Evolutionary conservation across 352 stramenopile genomes (phyloP).

Genomic region (Phytopythium kandeliae): DNA sequence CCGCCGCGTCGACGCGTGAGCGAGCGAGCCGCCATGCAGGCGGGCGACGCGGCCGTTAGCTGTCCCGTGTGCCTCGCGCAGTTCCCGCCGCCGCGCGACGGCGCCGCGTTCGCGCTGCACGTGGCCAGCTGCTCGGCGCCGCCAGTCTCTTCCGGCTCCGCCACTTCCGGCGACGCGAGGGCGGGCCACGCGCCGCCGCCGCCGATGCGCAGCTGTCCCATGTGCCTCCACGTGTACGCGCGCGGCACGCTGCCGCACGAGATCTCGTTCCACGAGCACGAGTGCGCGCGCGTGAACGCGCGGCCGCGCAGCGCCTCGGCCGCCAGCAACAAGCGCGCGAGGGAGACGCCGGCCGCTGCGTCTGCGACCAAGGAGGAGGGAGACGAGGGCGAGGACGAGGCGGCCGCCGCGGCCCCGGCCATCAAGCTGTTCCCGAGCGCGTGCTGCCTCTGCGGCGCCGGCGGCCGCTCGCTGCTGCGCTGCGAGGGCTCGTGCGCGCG

Average conservation of each 20-base stretch:
- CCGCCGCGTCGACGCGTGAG: neutral
- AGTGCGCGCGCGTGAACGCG: constrained; percentile 66
- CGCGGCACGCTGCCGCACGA: constrained; percentile 36
- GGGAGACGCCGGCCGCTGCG: constrained; percentile 11
- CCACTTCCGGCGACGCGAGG: neutral
- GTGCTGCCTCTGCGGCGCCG: constrained; percentile 53
- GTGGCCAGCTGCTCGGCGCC: constrained; percentile 36
- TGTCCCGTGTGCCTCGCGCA: constrained; percentile 49
- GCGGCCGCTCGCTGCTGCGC: constrained; percentile 43
- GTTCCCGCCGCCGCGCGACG: constrained; percentile 16
- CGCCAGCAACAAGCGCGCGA: constrained; percentile 25
- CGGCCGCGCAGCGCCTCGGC: neutral
- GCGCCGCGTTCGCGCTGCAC: constrained; percentile 44
- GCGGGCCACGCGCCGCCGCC: constrained; percentile 7
- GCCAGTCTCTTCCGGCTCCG: neutral
- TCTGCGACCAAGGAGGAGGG: neutral
- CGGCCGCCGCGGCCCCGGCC: neutral
- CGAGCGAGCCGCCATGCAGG: neutral
- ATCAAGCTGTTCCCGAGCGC: constrained; percentile 46
- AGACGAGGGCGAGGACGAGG: neutral
- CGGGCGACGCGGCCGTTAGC: constrained; percentile 10
- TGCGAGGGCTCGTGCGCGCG: constrained; percentile 54
- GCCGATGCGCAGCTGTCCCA: constrained; percentile 30
- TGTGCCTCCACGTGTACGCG: constrained; percentile 63
- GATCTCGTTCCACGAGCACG: constrained; percentile 71